phyloP scores from a whole-genome alignment of 345 rosid species.

The Capsella bursapastoris region DNA sequence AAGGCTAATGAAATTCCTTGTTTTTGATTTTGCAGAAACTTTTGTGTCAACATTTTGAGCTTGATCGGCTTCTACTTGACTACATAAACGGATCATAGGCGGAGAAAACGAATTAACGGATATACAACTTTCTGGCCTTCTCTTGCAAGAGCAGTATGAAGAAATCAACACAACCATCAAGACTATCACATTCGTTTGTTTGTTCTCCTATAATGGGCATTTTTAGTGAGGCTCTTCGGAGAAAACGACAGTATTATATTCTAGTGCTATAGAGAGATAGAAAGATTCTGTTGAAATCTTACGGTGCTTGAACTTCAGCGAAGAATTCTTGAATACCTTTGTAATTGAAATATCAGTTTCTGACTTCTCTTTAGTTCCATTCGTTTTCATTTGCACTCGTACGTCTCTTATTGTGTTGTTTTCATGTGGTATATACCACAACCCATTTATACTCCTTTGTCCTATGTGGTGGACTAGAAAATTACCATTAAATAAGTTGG shows the following conservation, averaged over 20 bases:
- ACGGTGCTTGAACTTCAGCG: neutral
- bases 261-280: slow-evolving; percentile 23
- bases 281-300: slow-evolving; percentile 11
- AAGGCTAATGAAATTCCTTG: neutral
- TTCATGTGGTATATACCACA: neutral
- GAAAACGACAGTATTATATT: slow-evolving; percentile 22
- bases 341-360: slow-evolving; percentile 24
- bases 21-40: slow-evolving; percentile 65
- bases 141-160: slow-evolving; percentile 14
- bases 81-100: slow-evolving; percentile 68
- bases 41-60: slow-evolving; percentile 73
- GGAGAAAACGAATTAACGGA: neutral
- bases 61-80: slow-evolving; percentile 75
- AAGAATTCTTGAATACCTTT: slow-evolving; percentile 12
- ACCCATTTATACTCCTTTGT: neutral
- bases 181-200: slow-evolving; percentile 13
- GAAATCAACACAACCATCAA: slow-evolving; percentile 10
- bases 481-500: slow-evolving; percentile 12
- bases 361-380: slow-evolving; percentile 9
- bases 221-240: slow-evolving; percentile 34
- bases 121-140: slow-evolving; percentile 12
- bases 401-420: slow-evolving; percentile 29
- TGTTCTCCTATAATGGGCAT: neutral
- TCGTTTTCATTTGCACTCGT: slow-evolving; percentile 29
- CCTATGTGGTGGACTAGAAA: slow-evolving; percentile 33